phyloP scores from a whole-genome alignment of 352 stramenopile genomes.

The Phytophthora fragariae region DNA sequence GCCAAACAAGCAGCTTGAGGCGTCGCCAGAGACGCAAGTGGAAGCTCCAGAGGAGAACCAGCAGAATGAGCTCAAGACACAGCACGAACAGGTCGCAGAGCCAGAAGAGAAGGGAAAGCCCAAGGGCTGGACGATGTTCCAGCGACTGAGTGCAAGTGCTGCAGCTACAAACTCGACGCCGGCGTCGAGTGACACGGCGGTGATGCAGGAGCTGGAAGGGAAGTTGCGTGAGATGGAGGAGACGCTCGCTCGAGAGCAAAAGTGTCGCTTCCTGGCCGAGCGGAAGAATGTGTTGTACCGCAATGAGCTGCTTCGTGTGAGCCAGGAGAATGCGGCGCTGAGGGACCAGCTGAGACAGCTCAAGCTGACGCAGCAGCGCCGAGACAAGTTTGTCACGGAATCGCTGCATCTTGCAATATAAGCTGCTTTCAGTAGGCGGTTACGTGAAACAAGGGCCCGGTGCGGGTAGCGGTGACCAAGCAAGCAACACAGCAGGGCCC shows the following conservation, averaged over 20 bases:
- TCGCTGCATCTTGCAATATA: slow-evolving; percentile 57
- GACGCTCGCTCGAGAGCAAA: slow-evolving; percentile 64
- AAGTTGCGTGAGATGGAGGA: slow-evolving; percentile 45
- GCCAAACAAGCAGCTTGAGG: neutral
- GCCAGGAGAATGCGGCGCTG: slow-evolving; percentile 63
- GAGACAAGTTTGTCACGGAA: slow-evolving; percentile 38
- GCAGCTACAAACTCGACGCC: slow-evolving; percentile 10
- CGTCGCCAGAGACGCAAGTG: slow-evolving; percentile 16
- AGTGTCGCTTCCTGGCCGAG: slow-evolving; percentile 76
- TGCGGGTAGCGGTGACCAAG: neutral
- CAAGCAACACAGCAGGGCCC: neutral
- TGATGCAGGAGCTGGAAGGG: slow-evolving; percentile 42
- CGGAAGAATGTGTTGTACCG: slow-evolving; percentile 82
- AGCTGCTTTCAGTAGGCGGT: neutral
- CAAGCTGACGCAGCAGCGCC: slow-evolving; percentile 26
- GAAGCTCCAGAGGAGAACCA: slow-evolving; percentile 21
- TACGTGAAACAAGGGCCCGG: too few species aligned
- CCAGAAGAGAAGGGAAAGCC: slow-evolving; percentile 18
- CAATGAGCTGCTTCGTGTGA: slow-evolving; percentile 64
- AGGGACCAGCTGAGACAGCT: slow-evolving; percentile 46
- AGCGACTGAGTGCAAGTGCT: slow-evolving; percentile 43
- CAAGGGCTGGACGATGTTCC: slow-evolving; percentile 55
- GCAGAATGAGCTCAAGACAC: slow-evolving; percentile 7
- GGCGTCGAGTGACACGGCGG: slow-evolving; percentile 6
- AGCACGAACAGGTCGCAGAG: slow-evolving; percentile 14